Evolutionary conservation across 371 early-diverging fungal genomes (phyloP).

Genomic region (Rhizopus microsporus): DNA sequence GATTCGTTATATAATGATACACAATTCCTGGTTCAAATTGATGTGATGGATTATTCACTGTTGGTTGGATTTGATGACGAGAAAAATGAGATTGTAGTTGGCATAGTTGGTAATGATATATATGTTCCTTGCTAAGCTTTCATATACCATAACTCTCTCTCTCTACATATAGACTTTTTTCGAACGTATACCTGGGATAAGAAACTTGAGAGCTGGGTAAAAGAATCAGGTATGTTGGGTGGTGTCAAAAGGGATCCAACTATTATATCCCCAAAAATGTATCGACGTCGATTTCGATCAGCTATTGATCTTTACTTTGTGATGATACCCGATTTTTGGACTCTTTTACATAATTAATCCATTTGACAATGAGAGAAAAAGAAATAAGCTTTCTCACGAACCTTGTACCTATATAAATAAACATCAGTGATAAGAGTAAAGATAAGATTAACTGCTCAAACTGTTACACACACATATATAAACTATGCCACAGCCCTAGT

Average conservation of each 20-base stretch:
- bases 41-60: constrained; percentile 96
- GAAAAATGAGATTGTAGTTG: constrained; percentile 82
- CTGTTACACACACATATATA: too few species aligned
- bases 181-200: constrained; percentile 98
- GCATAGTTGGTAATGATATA: constrained; percentile 76
- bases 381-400: neutral
- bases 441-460: neutral
- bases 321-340: constrained; percentile 72
- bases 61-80: constrained; percentile 89
- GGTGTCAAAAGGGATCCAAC: constrained; percentile 90
- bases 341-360: constrained; percentile 12
- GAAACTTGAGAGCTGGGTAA: constrained; percentile 93
- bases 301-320: constrained; percentile 92
- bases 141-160: constrained; percentile 7
- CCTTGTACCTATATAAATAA: neutral
- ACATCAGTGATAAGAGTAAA: neutral
- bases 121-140: too few species aligned
- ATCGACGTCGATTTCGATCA: constrained; percentile 86
- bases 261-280: constrained; percentile 92
- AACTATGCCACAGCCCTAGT: too few species aligned
- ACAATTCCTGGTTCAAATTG: constrained; percentile 78
- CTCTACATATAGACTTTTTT: constrained; percentile 73
- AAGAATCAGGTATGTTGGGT: constrained; percentile 85
- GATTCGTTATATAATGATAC: constrained; percentile 90
- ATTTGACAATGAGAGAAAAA: constrained; percentile 29